Base-by-base conservation (phyloP, 2,329 filamentous ascomycete species). In the Colletotrichum incanum region DNA sequence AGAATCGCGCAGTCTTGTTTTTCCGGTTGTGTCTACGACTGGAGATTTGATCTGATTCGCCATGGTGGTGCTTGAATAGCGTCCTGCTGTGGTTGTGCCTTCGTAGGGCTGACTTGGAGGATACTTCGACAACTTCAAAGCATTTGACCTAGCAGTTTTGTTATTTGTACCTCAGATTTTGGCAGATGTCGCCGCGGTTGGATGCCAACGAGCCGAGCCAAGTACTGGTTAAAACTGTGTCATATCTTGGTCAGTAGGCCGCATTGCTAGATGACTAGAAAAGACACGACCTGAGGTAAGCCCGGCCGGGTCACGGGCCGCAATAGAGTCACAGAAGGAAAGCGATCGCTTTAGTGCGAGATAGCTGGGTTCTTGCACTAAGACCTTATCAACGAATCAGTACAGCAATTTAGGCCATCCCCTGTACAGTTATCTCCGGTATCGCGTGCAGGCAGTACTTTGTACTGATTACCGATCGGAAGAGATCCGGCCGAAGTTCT, bases 11-110 rank as follows among this genome's bases (percentile, higher is more conserved):
- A 81, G 70, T 1, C 76, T 74, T 1, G 79, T 79, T 69, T 80
- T 81, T 41, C 79, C 79, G 5, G 78, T 75, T n/a, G 75, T 37
- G 37, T 77, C 73, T n/a, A 78, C 75, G 6, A 77, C 75, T 4
- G 76, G 72, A 1, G 75, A 71, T 43, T 72, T 69, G 45, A 74
- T 76, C 9, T 67, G 72, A 28, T 65, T 64, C 7, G 70, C 47
- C 74, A 76, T 76, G 16, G 2, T 28, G 34, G 20, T 9, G 41
- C 23, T 23, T 7, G 20, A 12, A 28, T 52, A 12, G 49, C 23
- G 14, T 8, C 9, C 5, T 31, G 31, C 20, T 31, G 5, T 7
- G 6, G n/a, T 6, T 34, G 31, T 11, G 34, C 8, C 6, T n/a
- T 31, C 11, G n/a, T 18, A 26, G 16, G 20, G 11, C 18, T 16